phyloP scores from a whole-genome alignment of 2,329 filamentous ascomycete species.

The Geosmithia flava region DNA sequence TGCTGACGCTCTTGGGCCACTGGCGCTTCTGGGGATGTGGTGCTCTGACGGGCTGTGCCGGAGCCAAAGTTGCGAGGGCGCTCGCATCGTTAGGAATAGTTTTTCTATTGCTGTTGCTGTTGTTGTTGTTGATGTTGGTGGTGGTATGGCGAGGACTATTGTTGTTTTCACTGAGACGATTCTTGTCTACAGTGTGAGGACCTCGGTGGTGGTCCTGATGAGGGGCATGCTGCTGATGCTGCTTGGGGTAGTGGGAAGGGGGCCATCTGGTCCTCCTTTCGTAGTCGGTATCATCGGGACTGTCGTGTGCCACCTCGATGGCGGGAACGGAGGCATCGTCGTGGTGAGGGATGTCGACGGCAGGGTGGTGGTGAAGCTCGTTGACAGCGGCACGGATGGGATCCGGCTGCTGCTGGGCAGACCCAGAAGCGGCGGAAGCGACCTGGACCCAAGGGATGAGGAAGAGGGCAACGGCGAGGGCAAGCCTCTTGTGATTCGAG shows the following conservation, averaged over 20 bases:
- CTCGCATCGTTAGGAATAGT: conserved; percentile 58
- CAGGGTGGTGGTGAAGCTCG: not conserved
- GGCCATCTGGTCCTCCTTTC: conserved; percentile 9
- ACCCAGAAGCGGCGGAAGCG: conserved; percentile 15
- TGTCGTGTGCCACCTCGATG: conserved; percentile 9
- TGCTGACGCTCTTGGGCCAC: conserved; percentile 40
- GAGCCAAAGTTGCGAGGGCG: conserved; percentile 97
- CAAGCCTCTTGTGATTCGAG: conserved; percentile 27
- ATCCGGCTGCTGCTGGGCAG: not conserved
- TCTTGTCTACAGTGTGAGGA: conserved; percentile 4
- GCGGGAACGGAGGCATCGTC: conserved; percentile 12
- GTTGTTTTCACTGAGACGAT: not conserved
- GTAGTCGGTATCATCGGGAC: conserved; percentile 13
- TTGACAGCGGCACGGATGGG: not conserved
- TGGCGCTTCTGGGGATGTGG: conserved; percentile 56
- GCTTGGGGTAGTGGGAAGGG: conserved; percentile 6
- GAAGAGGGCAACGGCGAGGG: conserved; percentile 45
- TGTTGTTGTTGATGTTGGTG: conserved; percentile 1
- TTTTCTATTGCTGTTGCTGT: conserved; percentile 9
- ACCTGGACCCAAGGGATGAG: conserved; percentile 41
- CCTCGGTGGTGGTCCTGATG: not conserved
- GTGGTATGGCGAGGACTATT: conserved; percentile 1
- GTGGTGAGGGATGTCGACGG: conserved; percentile 4
- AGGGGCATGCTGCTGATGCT: conserved; percentile 6
- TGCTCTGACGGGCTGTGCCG: conserved; percentile 92